These are phyloP conservation scores for Leccinum pachyderme DNA, from an alignment of 1,284 basidiomycete genomes.

Conservation along the genomic window DNA sequence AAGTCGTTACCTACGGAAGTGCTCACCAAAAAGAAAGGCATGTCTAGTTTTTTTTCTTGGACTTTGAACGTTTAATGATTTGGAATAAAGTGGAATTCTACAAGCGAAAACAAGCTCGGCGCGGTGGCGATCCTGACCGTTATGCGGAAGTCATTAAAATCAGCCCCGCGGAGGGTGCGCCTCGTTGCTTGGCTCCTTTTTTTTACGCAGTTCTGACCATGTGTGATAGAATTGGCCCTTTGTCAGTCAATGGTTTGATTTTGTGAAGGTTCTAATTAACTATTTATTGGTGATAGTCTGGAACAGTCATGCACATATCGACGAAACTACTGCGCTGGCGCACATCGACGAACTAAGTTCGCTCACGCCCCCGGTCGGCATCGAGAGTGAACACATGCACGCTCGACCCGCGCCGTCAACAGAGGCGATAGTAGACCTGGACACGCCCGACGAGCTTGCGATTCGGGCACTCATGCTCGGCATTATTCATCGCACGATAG, in stretches of 20 bases:
- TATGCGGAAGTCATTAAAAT: constrained; percentile 59
- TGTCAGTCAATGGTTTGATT: constrained; percentile 41
- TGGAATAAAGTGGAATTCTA: constrained; percentile 63
- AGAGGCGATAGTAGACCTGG: constrained; percentile 41
- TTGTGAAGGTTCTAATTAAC: neutral
- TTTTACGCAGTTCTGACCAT: constrained; percentile 1
- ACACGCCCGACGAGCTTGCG: constrained; percentile 69
- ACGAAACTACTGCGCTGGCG: constrained; percentile 47
- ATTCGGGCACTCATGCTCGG: constrained; percentile 67
- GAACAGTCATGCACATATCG: constrained; percentile 66
- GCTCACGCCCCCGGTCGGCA: constrained; percentile 45
- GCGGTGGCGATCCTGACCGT: constrained; percentile 48
- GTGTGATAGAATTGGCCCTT: constrained; percentile 50
- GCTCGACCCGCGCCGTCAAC: constrained; percentile 11
- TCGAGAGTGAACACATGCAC: constrained; percentile 36
- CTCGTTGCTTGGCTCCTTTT: neutral
- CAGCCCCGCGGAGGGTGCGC: constrained; percentile 64
- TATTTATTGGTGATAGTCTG: constrained; percentile 48
- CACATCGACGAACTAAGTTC: constrained; percentile 52
- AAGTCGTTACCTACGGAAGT: constrained; percentile 72
- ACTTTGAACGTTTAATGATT: neutral
- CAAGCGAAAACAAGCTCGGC: constrained; percentile 58
- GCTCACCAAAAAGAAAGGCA: constrained; percentile 70
- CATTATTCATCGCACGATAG: constrained; percentile 57
- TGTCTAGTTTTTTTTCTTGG: neutral